These are phyloP conservation scores for Mitragyna speciosa DNA, from an alignment of 257 asterid species.

Conservation along the genomic window DNA sequence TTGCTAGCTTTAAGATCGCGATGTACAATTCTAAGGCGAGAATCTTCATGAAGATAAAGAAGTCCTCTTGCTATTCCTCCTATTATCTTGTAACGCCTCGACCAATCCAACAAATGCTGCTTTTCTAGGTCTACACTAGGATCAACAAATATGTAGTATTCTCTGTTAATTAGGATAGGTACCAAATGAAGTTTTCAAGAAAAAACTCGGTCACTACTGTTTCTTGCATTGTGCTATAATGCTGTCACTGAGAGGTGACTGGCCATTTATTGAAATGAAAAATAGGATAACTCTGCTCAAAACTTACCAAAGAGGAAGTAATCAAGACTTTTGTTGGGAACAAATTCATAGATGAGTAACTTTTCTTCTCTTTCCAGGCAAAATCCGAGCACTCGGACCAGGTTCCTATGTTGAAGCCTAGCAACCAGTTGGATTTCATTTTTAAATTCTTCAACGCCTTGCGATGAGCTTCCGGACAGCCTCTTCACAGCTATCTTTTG, in stretches of 20 bases:
- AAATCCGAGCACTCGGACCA: slow-evolving; percentile 23
- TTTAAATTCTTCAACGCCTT: slow-evolving; percentile 27
- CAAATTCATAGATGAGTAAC: slow-evolving; percentile 28
- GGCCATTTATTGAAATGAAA: too few species aligned
- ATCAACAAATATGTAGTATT: background rate
- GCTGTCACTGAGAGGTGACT: background rate
- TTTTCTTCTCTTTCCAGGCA: slow-evolving; percentile 24
- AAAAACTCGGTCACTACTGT: too few species aligned
- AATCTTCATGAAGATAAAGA: slow-evolving; percentile 36
- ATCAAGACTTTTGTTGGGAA: slow-evolving; percentile 30
- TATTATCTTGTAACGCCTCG: slow-evolving; percentile 24
- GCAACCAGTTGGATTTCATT: slow-evolving; percentile 21
- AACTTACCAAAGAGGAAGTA: slow-evolving; percentile 22
- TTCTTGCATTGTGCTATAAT: background rate
- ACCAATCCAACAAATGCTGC: slow-evolving; percentile 22
- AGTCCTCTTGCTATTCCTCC: slow-evolving; percentile 22
- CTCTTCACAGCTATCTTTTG: slow-evolving; percentile 32
- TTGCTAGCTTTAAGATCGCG: slow-evolving; percentile 38
- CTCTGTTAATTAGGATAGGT: background rate
- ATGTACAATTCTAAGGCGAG: slow-evolving; percentile 30
- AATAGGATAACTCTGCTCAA: background rate
- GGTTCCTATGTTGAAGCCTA: slow-evolving; percentile 28
- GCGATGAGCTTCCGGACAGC: slow-evolving; percentile 22
- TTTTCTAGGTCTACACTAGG: slow-evolving; percentile 20
- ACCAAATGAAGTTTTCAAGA: background rate